Percentiles rank a stretch among this genome's conserved stretches.
phyloP scores from a whole-genome alignment of 73 alveolate species.

The Diophrys appendiculata region DNA sequence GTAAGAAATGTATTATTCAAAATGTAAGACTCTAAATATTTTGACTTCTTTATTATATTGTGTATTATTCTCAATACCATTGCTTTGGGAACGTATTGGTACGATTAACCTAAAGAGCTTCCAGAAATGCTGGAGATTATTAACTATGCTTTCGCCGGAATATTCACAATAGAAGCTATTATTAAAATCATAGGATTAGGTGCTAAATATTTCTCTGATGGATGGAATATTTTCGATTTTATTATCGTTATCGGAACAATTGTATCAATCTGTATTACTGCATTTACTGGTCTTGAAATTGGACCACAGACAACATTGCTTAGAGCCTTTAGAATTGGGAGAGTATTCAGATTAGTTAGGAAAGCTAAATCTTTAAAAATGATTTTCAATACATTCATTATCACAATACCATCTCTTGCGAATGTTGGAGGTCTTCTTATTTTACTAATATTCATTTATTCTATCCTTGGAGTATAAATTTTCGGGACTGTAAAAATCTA shows the following conservation, averaged over 20 bases:
- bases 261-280: background rate
- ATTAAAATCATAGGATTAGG: constrained; percentile 13
- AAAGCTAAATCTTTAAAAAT: constrained; percentile 44
- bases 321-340: constrained; percentile 53
- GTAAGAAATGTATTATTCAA: too few relatives aligned
- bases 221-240: constrained; percentile 62
- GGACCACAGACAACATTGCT: constrained; percentile 47
- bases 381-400: constrained; percentile 49
- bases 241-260: constrained; percentile 39
- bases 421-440: constrained; percentile 59
- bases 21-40: constrained; percentile 1
- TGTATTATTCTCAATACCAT: constrained; percentile 62
- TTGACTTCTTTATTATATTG: constrained; percentile 56
- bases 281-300: constrained; percentile 4
- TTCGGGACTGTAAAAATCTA: constrained; percentile 46
- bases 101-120: constrained; percentile 14
- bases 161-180: background rate
- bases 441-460: constrained; percentile 31
- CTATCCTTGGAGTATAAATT: constrained; percentile 46
- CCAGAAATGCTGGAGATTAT: constrained; percentile 5
- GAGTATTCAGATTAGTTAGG: constrained; percentile 46
- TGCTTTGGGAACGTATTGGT: constrained; percentile 51
- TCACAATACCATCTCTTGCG: constrained; percentile 60
- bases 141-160: constrained; percentile 4
- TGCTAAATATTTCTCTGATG: constrained; percentile 3